phyloP scores from a whole-genome alignment of 2,329 filamentous ascomycete genomes.

The Podosphaera fusca region DNA sequence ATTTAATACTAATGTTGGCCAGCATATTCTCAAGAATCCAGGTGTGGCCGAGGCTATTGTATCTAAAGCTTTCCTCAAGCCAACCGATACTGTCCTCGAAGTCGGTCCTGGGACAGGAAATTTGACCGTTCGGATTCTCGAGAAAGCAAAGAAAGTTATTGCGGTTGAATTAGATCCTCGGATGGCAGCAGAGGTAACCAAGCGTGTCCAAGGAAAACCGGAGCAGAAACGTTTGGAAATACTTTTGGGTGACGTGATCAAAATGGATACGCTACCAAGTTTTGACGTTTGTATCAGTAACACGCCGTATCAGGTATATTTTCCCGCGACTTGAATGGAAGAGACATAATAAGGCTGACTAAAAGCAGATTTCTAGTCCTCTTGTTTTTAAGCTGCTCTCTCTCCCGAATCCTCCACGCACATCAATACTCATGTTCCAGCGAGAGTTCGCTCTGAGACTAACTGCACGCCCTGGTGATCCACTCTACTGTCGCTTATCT shows the following conservation, averaged over 20 bases:
- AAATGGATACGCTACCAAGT: conserved; percentile 38
- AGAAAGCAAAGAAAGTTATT: conserved; percentile 60
- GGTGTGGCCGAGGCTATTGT: conserved; percentile 66
- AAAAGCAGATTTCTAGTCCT: conserved; percentile 55
- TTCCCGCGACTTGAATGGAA: background rate
- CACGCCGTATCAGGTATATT: conserved; percentile 35
- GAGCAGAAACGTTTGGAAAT: conserved; percentile 68
- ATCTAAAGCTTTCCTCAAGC: conserved; percentile 71
- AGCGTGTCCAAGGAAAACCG: conserved; percentile 77
- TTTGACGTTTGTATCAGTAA: conserved; percentile 66
- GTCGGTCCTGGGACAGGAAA: conserved; percentile 80
- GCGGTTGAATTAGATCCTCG: conserved; percentile 85
- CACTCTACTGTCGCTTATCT: conserved; percentile 71
- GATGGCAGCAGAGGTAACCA: conserved; percentile 77
- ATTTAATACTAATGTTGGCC: conserved; percentile 43
- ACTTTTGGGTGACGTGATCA: conserved; percentile 79
- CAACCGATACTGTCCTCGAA: conserved; percentile 71
- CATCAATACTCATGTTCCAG: conserved; percentile 87
- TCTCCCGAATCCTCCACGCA: conserved; percentile 57
- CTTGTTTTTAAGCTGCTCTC: conserved; percentile 72
- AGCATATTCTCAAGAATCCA: conserved; percentile 77
- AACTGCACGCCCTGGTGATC: conserved; percentile 68
- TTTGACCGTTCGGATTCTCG: conserved; percentile 69
- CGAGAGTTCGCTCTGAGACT: conserved; percentile 81
- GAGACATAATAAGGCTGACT: conserved; percentile 6